Base-by-base conservation (phyloP, 805 yeast genomes). In the Ogataea allantospora region DNA sequence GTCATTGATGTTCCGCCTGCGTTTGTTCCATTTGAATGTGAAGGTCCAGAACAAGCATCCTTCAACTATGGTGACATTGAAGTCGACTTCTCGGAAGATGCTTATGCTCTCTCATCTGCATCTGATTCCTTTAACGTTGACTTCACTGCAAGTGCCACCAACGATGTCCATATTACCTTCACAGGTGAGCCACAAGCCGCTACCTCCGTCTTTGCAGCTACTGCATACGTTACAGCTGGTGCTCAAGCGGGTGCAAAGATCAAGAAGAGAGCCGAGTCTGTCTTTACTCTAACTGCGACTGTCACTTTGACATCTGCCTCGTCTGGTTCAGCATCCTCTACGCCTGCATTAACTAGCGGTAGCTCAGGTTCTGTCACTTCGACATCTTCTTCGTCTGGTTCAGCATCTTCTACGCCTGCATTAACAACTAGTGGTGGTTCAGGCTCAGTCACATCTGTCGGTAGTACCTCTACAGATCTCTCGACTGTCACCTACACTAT, bases 281-380 rank as follows among this genome's bases (percentile, higher is more conserved):
- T 30, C 20, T 38, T 27, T 20, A 15, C 34, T 12, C 17, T 25
- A 5, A 33, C 33, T 18, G 38, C 32, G 5, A 36, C 28, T 48
- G 50, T 34, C 24, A 47, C 29, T 12, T 24, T 24, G 27, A 11
- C 7, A 8, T 7, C 7, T n/a, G 27, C 27, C 6, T 7, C 27
- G 6, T 8, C 7, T 8, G n/a, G 12, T 8, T 7, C 27, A 6
- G 27, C 12, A 6, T 24, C 27, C n/a, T 7, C 13, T 9, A 8
- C 12, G 7, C 12, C 7, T 11, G 6, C 13, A 8, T 8, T 12
- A n/a, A 24, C 27, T 24, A 12, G 7, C 6, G 27, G 6, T 7
- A 24, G 11, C 27, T 24, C 27, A 11, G n/a, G 12, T n/a, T 6
- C 27, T 7, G 7, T 12, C 6, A 12, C 7, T 6, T 7, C 27